Evolutionary conservation across 2,329 filamentous ascomycete species (phyloP), one percentile per base, ranked within the genome.

Genomic region (Aspergillaceae sp.): DNA sequence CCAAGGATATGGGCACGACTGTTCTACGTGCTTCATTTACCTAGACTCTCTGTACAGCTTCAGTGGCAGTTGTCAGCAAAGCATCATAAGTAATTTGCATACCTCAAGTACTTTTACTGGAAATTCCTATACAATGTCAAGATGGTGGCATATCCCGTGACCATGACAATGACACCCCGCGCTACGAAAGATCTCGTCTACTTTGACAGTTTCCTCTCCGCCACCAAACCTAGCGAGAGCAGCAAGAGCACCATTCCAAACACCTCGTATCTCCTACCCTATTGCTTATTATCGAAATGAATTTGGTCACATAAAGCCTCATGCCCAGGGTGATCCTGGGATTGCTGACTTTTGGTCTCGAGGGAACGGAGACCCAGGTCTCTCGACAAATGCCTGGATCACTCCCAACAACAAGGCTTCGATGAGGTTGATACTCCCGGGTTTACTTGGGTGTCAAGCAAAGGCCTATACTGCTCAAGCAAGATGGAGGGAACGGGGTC

Each of bases 371-470:
- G 48, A 62, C 64, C 10, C 61, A 67, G 8, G 26, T 73, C 72
- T 11, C 65, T 80, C n/a, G 72, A 79, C 48, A 78, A 78, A 56
- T 77, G 78, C 38, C 79, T 94, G 34, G 84, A 91, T 62, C 74
- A 83, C 52, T 81, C 94, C 61, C 85, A 91, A 65, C 71, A 74
- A n/a, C 77, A 82, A 47, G 87, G 87, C 34, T 91, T 94, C 70
- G 82, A 83, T 60, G 89, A 95, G 61, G 69, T 94, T 34, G 89
- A 95, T 63, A 95, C 89, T 1, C 87, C 89, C 0, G 79, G 87
- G 28, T 62, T 79, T 95, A 94, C 58, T 71, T 86, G 10, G 81
- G 70, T 41, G 80, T 83, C 42, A 70, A 80, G 54, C 87, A 94
- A 62, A 95, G 66, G 84, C 78, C 8, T 94, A 83, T 66, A 90